Evolutionary conservation across 2,329 filamentous ascomycete species (phyloP).

Genomic region (Nemania sp.): DNA sequence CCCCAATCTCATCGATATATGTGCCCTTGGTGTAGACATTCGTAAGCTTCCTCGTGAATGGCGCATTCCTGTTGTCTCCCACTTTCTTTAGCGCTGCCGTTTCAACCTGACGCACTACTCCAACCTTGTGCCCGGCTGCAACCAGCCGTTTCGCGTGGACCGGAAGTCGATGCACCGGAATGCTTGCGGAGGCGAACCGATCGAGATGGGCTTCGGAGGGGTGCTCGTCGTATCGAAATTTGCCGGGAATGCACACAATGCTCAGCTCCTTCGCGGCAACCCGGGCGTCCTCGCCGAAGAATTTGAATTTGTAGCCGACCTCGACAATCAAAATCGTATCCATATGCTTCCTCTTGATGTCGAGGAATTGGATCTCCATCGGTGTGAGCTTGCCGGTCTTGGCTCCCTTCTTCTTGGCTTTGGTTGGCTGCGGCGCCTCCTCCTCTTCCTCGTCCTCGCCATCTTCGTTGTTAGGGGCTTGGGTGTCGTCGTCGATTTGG

Average conservation of each 20-base stretch:
- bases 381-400: conserved; percentile 86
- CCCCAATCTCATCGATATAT: conserved; percentile 93
- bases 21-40: conserved; percentile 98
- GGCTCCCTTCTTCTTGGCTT: conserved; percentile 75
- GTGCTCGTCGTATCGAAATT: conserved; percentile 93
- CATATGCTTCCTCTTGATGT: conserved; percentile 91
- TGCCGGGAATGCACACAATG: conserved; percentile 97
- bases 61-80: conserved; percentile 92
- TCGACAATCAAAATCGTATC: conserved; percentile 93
- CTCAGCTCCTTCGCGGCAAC: conserved; percentile 89
- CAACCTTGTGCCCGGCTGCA: conserved; percentile 93
- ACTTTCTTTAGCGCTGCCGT: conserved; percentile 96
- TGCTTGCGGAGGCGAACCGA: conserved; percentile 94
- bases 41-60: conserved; percentile 92
- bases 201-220: conserved; percentile 92
- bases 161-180: conserved; percentile 89
- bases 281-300: conserved; percentile 95
- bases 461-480: conserved; percentile 63
- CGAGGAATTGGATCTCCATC: conserved; percentile 91
- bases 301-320: conserved; percentile 97
- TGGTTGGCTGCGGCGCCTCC: conserved; percentile 59
- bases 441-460: conserved; percentile 69
- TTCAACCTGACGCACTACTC: conserved; percentile 92
- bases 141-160: conserved; percentile 96
- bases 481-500: conserved; percentile 64